Evolutionary conservation across 768 basidiomycete species (phyloP).

Genomic region (Termitomyces heimii): DNA sequence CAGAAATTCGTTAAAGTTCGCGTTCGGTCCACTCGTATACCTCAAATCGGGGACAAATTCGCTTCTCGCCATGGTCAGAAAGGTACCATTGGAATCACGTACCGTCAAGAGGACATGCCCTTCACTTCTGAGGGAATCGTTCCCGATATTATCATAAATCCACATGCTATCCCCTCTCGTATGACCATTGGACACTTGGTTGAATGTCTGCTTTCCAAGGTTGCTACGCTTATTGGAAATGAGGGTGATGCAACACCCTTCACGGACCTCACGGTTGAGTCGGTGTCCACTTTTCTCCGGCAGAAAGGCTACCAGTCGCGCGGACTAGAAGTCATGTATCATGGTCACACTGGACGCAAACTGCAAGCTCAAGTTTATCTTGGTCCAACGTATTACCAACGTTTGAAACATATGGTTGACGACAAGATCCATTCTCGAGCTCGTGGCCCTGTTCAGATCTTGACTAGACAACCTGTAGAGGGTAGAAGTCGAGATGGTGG

Average conservation of each 20-base stretch:
- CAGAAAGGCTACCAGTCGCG: constrained; percentile 94
- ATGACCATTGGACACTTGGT: constrained; percentile 99
- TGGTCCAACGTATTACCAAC: constrained; percentile 98
- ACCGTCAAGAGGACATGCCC: constrained; percentile 99
- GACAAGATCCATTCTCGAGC: constrained; percentile 99
- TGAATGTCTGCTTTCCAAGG: constrained; percentile 94
- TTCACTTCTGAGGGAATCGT: constrained; percentile 96
- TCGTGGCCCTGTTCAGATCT: constrained; percentile 93
- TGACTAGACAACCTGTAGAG: constrained; percentile 97
- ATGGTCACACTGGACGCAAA: constrained; percentile 97
- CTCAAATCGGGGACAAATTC: constrained; percentile 98
- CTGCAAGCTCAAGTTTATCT: constrained; percentile 98
- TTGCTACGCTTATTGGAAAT: constrained; percentile 92
- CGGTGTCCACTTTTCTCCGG: constrained; percentile 87
- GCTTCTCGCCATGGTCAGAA: constrained; percentile 99
- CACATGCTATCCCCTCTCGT: constrained; percentile 98
- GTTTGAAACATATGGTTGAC: constrained; percentile 99
- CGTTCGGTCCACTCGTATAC: constrained; percentile 91
- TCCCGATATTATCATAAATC: constrained; percentile 97
- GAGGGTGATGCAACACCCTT: constrained; percentile 99
- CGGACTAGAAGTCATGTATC: constrained; percentile 97
- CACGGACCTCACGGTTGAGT: constrained; percentile 95
- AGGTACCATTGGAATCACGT: constrained; percentile 99
- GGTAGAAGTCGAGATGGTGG: constrained; percentile 99
- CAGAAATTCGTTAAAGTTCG: constrained; percentile 99